phyloP scores from a whole-genome alignment of 2,329 filamentous ascomycete genomes.

The Daldinia sp. region DNA sequence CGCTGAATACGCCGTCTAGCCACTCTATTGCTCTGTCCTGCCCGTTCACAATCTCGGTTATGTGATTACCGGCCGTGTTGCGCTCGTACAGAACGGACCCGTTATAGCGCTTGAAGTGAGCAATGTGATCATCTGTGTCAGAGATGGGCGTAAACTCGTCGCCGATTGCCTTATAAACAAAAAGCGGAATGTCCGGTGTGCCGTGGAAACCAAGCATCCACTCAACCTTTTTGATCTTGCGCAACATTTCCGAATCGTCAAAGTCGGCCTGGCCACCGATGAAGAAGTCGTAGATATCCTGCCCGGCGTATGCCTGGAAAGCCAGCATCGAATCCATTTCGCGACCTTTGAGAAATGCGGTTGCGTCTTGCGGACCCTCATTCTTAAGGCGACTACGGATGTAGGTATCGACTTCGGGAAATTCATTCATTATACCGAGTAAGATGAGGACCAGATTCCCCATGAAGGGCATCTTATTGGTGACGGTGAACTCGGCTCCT shows the following conservation, averaged over 20 bases:
- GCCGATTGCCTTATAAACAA: constrained; percentile 58
- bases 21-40: constrained; percentile 28
- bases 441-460: constrained; percentile 47
- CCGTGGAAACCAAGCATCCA: constrained; percentile 47
- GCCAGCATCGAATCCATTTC: constrained; percentile 34
- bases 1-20: constrained; percentile 26
- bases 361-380: constrained; percentile 40
- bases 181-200: constrained; percentile 56
- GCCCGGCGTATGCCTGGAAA: constrained; percentile 35
- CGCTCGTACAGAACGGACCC: constrained; percentile 55
- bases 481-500: constrained; percentile 39
- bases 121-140: constrained; percentile 55
- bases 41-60: constrained; percentile 41
- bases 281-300: constrained; percentile 48
- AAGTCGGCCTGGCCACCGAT: constrained; percentile 31
- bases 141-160: constrained; percentile 56
- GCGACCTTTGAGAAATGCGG: constrained; percentile 41
- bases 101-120: constrained; percentile 52
- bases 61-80: constrained; percentile 55
- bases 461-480: constrained; percentile 45
- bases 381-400: constrained; percentile 42
- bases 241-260: constrained; percentile 35
- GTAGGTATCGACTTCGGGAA: constrained; percentile 41
- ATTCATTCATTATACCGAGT: constrained; percentile 46
- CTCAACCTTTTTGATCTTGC: constrained; percentile 43